These are phyloP conservation scores for Hypoxylon lienhwacheense DNA, from an alignment of 495 filamentous ascomycete species.

Conservation along the genomic window DNA sequence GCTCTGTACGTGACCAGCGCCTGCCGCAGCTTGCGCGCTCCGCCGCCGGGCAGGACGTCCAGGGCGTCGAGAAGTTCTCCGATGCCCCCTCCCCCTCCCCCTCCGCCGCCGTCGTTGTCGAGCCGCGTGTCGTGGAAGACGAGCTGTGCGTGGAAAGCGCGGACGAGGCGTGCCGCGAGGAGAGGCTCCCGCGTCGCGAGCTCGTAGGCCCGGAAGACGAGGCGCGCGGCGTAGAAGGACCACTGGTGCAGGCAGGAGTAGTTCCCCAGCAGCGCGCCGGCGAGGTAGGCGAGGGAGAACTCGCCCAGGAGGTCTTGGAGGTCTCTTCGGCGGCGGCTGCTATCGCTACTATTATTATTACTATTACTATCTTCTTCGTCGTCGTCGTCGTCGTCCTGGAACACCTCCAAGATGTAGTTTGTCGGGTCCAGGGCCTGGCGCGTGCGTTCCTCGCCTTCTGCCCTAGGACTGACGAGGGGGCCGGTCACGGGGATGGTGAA, in stretches of 20 bases:
- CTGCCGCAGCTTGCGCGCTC: constrained; percentile 37
- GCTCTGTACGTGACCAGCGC: constrained; percentile 49
- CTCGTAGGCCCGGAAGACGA: constrained; percentile 68
- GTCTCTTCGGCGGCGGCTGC: not conserved
- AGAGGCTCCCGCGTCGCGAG: constrained; percentile 59
- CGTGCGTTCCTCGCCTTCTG: constrained; percentile 64
- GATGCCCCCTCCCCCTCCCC: too few species aligned
- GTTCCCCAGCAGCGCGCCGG: constrained; percentile 79
- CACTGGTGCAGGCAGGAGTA: constrained; percentile 87
- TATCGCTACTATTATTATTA: too few species aligned
- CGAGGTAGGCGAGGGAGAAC: constrained; percentile 81
- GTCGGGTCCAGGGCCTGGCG: constrained; percentile 41
- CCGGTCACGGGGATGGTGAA: constrained; percentile 58
- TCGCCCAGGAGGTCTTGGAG: constrained; percentile 73
- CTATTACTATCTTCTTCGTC: too few species aligned
- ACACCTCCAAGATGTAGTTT: constrained; percentile 34
- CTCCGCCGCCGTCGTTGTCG: too few species aligned
- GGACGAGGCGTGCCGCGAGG: constrained; percentile 64
- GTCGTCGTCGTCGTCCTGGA: constrained; percentile 13
- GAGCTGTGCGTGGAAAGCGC: constrained; percentile 69
- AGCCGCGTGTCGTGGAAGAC: constrained; percentile 66
- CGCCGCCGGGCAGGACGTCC: constrained; percentile 49
- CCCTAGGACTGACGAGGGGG: constrained; percentile 68
- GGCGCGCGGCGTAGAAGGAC: constrained; percentile 67
- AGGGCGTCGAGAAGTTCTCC: too few species aligned